phyloP scores from a whole-genome alignment of 345 rosid genomes.

The Citrus maxima region DNA sequence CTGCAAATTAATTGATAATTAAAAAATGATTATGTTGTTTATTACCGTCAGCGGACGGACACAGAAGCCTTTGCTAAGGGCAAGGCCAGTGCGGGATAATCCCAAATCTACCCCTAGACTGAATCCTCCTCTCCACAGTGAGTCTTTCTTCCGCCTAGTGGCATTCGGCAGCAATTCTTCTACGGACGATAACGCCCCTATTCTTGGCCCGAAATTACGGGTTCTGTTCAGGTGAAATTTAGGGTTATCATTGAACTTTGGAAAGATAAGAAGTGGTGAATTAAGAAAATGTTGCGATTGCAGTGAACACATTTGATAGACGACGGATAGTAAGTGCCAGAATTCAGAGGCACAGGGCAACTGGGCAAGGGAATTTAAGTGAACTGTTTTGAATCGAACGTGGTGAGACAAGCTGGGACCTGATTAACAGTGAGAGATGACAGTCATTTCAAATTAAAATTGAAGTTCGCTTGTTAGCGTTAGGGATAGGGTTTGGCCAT shows the following conservation, averaged over 20 bases:
- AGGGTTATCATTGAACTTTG: slow-evolving; percentile 22
- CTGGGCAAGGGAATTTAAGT: slow-evolving; percentile 27
- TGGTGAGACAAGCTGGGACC: slow-evolving; percentile 63
- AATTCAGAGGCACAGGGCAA: neutral
- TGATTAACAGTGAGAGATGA: slow-evolving; percentile 65
- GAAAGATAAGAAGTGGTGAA: neutral
- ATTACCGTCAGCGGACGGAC: slow-evolving; percentile 71
- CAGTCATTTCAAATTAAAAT: slow-evolving; percentile 65
- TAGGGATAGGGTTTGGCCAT: slow-evolving; percentile 23
- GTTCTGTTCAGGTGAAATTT: neutral
- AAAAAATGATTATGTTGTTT: neutral
- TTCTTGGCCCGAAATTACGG: neutral
- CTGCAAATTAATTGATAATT: neutral
- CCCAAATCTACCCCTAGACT: slow-evolving; percentile 91
- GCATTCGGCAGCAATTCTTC: slow-evolving; percentile 76
- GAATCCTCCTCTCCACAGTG: slow-evolving; percentile 77
- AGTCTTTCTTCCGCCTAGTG: slow-evolving; percentile 53
- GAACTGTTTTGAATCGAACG: slow-evolving; percentile 50
- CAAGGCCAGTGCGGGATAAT: slow-evolving; percentile 72
- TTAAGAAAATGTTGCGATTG: slow-evolving; percentile 1
- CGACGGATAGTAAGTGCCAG: neutral
- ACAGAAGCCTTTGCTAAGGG: slow-evolving; percentile 76
- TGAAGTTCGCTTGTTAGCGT: slow-evolving; percentile 37
- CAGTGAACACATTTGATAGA: slow-evolving; percentile 25
- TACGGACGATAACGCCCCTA: slow-evolving; percentile 30